phyloP scores from a whole-genome alignment of 1,139 yeast species.

The Magnusiomyces tetraspermus region DNA sequence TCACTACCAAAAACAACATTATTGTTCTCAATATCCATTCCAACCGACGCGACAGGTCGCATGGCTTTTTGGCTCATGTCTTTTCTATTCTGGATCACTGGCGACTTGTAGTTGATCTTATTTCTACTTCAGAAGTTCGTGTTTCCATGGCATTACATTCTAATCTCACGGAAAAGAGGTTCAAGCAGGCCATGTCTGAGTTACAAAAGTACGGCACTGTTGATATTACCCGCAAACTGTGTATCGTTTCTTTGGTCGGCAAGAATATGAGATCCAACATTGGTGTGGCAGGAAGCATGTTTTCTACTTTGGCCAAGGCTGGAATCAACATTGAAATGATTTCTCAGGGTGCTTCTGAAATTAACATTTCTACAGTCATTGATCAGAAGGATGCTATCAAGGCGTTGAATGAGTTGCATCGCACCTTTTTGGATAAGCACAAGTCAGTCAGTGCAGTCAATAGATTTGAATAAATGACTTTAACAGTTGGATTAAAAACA shows the following conservation, averaged over 20 bases:
- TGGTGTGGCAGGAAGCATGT: conserved; percentile 97
- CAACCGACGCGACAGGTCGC: conserved; percentile 83
- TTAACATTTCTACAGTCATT: conserved; percentile 90
- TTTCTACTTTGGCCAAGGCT: conserved; percentile 86
- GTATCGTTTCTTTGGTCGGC: conserved; percentile 90
- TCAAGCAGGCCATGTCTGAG: conserved; percentile 60
- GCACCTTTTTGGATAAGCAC: conserved; percentile 42
- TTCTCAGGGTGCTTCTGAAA: conserved; percentile 96
- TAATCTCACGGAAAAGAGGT: conserved; percentile 49
- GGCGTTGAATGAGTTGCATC: conserved; percentile 81
- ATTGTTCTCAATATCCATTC: conserved; percentile 90
- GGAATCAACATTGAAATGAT: conserved; percentile 94
- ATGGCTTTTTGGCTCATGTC: conserved; percentile 87
- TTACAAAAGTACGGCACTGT: conserved; percentile 75
- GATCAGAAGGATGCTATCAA: conserved; percentile 72
- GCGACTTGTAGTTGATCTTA: conserved; percentile 84
- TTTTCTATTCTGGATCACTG: conserved; percentile 78
- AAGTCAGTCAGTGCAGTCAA: too few species aligned
- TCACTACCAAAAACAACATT: conserved; percentile 87
- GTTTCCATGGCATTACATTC: conserved; percentile 88
- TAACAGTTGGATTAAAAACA: too few species aligned
- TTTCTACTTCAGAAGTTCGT: conserved; percentile 94
- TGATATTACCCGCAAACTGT: conserved; percentile 77
- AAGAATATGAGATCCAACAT: conserved; percentile 94
- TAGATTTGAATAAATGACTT: too few species aligned